A percentile compares a stretch with the other conserved stretches of the same genome.
Conservation (phyloP, 257 asterid species). For the Rhazya stricta region DNA sequence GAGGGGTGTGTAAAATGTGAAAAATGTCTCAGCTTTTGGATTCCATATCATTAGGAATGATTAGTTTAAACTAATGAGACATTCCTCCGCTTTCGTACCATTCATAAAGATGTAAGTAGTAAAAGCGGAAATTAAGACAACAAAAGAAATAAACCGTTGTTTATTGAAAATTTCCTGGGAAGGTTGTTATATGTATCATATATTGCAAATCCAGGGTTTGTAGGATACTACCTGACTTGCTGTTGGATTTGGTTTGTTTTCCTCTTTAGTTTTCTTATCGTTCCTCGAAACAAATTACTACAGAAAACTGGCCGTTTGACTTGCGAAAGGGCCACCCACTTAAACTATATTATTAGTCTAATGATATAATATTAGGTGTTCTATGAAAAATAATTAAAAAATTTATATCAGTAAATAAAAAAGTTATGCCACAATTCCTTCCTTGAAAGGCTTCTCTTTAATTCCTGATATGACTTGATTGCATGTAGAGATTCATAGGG, state of each 20-base stretch:
- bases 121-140: too few relatives aligned
- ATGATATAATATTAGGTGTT: not conserved
- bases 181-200: too few relatives aligned
- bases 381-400: too few relatives aligned
- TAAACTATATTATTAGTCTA: not conserved
- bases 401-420: too few relatives aligned
- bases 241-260: not conserved
- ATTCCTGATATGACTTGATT: not conserved
- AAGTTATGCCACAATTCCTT: not conserved
- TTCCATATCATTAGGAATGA: too few relatives aligned
- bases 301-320: not conserved
- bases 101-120: too few relatives aligned
- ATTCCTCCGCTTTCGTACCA: too few relatives aligned
- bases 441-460: not conserved
- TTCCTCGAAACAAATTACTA: not conserved
- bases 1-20: not conserved
- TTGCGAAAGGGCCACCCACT: not conserved
- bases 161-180: too few relatives aligned
- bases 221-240: not conserved
- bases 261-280: not conserved
- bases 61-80: too few relatives aligned
- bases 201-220: not conserved
- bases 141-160: too few relatives aligned
- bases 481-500: not conserved
- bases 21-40: not conserved